These are phyloP conservation scores for Pleurotus citrinopileatus DNA, from an alignment of 768 basidiomycete species.

Conservation along the genomic window DNA sequence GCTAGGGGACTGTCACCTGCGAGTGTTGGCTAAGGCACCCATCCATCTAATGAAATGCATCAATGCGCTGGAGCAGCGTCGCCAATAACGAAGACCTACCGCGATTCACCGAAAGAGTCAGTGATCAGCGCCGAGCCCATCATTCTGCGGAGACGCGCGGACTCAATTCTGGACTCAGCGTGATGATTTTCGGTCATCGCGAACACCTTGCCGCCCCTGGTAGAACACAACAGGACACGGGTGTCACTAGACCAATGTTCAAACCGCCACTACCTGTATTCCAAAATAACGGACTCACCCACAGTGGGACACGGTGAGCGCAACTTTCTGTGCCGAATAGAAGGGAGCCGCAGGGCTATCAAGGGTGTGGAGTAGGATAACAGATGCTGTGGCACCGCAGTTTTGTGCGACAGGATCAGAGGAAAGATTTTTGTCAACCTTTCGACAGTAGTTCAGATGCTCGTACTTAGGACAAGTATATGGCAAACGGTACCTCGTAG, in stretches of 20 bases:
- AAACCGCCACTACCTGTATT: slow-evolving; percentile 1
- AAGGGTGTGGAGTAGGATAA: slow-evolving; percentile 87
- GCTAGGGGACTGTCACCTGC: slow-evolving; percentile 54
- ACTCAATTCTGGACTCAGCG: slow-evolving; percentile 87
- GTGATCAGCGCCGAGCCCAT: slow-evolving; percentile 88
- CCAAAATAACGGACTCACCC: slow-evolving; percentile 53
- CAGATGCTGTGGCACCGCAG: slow-evolving; percentile 89
- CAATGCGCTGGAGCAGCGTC: not conserved
- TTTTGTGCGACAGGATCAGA: slow-evolving; percentile 64
- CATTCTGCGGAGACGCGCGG: slow-evolving; percentile 80
- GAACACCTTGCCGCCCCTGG: slow-evolving; percentile 66
- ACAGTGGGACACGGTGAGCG: slow-evolving; percentile 88
- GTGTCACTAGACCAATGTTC: slow-evolving; percentile 66
- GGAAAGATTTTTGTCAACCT: slow-evolving; percentile 78
- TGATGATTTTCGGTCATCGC: slow-evolving; percentile 96
- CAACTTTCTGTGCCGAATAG: slow-evolving; percentile 72
- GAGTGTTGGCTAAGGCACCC: slow-evolving; percentile 90
- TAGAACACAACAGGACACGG: slow-evolving; percentile 78
- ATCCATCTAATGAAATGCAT: slow-evolving; percentile 66
- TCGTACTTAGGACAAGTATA: slow-evolving; percentile 1
- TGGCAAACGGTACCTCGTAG: slow-evolving; percentile 61
- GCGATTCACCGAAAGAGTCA: slow-evolving; percentile 91
- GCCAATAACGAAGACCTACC: slow-evolving; percentile 39
- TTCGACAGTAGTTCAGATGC: slow-evolving; percentile 10
- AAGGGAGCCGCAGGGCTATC: slow-evolving; percentile 80